Conservation (phyloP, 441 rosid species). For the Bruguiera hainesii region DNA sequence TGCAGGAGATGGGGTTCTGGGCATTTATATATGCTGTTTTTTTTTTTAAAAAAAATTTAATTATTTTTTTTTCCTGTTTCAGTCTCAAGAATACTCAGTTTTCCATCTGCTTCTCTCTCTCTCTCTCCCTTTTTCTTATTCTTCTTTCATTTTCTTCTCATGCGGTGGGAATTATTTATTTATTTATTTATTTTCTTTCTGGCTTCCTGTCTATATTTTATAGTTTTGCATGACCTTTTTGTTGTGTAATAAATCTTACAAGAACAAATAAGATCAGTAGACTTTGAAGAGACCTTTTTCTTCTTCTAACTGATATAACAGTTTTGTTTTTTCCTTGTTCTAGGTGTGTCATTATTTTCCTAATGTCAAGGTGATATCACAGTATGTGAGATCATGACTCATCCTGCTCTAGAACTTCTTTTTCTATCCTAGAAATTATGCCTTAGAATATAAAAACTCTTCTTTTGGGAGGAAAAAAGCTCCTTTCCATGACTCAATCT, state of each 20-base stretch:
- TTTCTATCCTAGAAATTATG: too few species aligned
- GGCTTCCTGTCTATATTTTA: conserved; percentile 5
- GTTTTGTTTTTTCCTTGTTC: not conserved
- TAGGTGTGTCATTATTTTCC: not conserved
- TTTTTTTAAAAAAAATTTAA: too few species aligned
- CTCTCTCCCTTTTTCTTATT: not conserved
- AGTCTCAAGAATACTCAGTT: conserved; percentile 5
- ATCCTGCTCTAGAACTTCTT: not conserved
- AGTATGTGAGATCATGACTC: not conserved
- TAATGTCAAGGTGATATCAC: not conserved
- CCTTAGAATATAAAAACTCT: too few species aligned
- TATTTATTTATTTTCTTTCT: not conserved
- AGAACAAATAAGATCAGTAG: conserved; percentile 8
- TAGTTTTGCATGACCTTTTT: conserved; percentile 22
- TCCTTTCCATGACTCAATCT: too few species aligned
- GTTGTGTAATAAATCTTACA: not conserved
- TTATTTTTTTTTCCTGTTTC: not conserved
- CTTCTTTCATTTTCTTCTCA: not conserved
- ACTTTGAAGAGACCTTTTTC: conserved; percentile 1
- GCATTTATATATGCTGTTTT: not conserved
- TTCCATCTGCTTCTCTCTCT: not conserved
- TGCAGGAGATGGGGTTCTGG: conserved; percentile 11
- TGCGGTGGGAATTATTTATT: not conserved
- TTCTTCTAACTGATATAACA: not conserved
- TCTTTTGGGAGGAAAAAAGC: too few species aligned